Evolutionary conservation across 768 basidiomycete genomes (phyloP), one percentile per base, ranked within the genome.

Genomic region (Plicaturopsis crispa): DNA sequence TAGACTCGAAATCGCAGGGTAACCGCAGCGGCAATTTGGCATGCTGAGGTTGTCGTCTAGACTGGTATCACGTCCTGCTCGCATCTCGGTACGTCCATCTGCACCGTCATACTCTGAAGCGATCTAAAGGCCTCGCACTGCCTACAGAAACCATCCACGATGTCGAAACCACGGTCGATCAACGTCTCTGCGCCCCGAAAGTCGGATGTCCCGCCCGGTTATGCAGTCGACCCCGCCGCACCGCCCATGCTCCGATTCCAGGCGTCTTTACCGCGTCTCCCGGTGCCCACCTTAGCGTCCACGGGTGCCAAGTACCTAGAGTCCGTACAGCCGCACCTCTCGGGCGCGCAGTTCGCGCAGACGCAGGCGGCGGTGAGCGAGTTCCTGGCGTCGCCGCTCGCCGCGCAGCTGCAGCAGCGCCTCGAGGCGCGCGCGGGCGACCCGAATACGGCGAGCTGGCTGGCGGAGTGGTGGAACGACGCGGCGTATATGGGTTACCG

Each of bases 401-500:
- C 78, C 1, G 68, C 72, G 12, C 74, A 78, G 40, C 72, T 98
- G 10, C 94, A 98, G 62, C 58, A 65, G 24, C 70, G 96, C 2
- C 70, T 98, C 23, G 70, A 88, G 53, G 69, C 73, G 16, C 75
- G 92, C 2, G 90, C 91, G 0, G 67, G 69, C 0, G 68, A 76
- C 18, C 72, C 75, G 1, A 58, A 60, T 13, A 58, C 63, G 37
- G 67, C 65, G 49, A 92, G 73, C 65, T 99, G 96, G 96, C 70
- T 99, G n/a, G 73, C 75, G 33, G 90, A 94, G 36, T 99, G 96
- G 96, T 99, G 94, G 94, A 93, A 98, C 61, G 89, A 96, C 24
- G 75, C 59, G 4, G 93, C 93, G 13, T 88, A 86, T 56, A 81
- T 89, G 83, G 82, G 66, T 5, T 88, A 87, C 53, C 73, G 88